Evolutionary conservation across 83 land plant genomes (phyloP), one percentile per base, ranked within the genome.

Genomic region (Diphasiastrum complanatum): DNA sequence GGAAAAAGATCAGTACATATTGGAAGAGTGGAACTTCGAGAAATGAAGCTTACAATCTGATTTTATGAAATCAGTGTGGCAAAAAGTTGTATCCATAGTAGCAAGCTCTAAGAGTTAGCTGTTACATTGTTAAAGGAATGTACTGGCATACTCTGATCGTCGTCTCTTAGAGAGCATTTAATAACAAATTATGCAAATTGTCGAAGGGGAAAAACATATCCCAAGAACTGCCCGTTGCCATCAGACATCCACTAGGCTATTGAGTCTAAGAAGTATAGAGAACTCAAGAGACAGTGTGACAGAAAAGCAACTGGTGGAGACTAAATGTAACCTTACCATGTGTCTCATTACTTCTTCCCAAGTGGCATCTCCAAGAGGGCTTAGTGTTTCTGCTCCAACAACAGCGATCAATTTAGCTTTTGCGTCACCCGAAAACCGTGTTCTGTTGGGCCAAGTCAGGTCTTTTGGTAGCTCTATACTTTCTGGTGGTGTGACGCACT

Each of bases 321-420:
- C 30, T 14, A 27, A n/a, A 11, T 18, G 6, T 2, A 69, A 14
- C 12, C 79, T 51, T 55, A 86, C 91, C 30, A 83, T 86, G 75
- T 86, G 91, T n/a, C 53, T 67, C 85, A 87, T 72, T 61, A 87
- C 90, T 47, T 84, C 80, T 51, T 63, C 52, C 95, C 95, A 87
- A 4, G 82, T 67, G 16, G 79, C 68, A 36, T 26, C 11, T 51
- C 80, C 82, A 23, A 87, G 34, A 5, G 90, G 86, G 70, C 95
- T 87, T 43, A 70, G 32, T 41, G 71, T 69, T 2, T 77, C 81
- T 18, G 77, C 84, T 18, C 83, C 89, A 1, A 87, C 86, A 4
- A 87, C 6, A 11, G 86, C 80, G 12, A 82, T 80, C 31, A 87
- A 65, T 52, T 70, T 81, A 47, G 85, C 90, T 46, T 45, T 40